Base-by-base conservation (phyloP, 306 rosid species). In the Glycine tomentella region DNA sequence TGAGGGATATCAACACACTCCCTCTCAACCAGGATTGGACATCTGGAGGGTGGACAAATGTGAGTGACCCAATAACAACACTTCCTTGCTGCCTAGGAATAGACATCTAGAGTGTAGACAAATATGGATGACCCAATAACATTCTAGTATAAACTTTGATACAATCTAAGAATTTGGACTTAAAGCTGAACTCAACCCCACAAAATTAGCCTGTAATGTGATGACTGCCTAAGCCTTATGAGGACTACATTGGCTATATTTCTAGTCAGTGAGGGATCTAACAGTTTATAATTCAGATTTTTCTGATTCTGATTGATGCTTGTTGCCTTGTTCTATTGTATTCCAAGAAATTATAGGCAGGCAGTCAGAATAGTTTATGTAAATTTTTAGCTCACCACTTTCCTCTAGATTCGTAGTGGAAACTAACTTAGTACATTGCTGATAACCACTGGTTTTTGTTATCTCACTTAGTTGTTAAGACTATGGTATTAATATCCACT, bases 261-360 rank as follows among this genome's bases (percentile, higher is more conserved):
- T 50, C 6, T 50, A 50, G 6, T 50, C 2, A 6, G 13, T 50
- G 2, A 12, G 6, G 7, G 6, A 11, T 51, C 57, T 51, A 2
- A 55, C 80, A 72, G 38, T 71, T 42, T 42, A 7, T 7, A 42
- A 42, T 42, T 63, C 14, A 77, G 17, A 20, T 49, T 49, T 82
- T 67, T 69, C 6, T 61, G 16, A 38, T 38, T 42, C 46, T 7
- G 1, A 51, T 59, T 72, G 38, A 14, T 46, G 25, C 72, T 59
- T 8, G n/a, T n/a, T n/a, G n/a, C n/a, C n/a, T n/a, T n/a, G 3
- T 48, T 49, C 58, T 13, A 61, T 73, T 49, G 33, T 64, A 55
- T 70, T 77, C 61, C 56, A 55, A 64, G 80, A 79, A 65, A 66
- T 58, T 73, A 38, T 44, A 48, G 64, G 59, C 50, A 55, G 36